Percentiles rank a stretch among this genome's conserved stretches.
Evolutionary conservation across 495 filamentous ascomycete species (phyloP).

Genomic region (Articulospora tetracladia): DNA sequence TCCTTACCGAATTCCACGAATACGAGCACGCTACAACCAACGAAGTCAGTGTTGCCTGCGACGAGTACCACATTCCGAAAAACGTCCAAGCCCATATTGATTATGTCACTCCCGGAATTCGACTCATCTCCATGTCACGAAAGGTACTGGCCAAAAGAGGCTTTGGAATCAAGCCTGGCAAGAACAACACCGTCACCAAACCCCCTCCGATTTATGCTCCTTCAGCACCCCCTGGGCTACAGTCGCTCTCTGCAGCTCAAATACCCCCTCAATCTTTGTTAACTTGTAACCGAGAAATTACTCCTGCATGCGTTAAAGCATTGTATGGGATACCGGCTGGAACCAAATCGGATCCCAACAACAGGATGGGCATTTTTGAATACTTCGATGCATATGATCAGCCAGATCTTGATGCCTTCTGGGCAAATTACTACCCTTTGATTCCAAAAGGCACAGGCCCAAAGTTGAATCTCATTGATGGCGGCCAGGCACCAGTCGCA

Average conservation of each 20-base stretch:
- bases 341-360: constrained; percentile 9
- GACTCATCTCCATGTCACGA: neutral
- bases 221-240: neutral
- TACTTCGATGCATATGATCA: constrained; percentile 10
- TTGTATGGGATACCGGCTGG: constrained; percentile 19
- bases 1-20: constrained; percentile 16
- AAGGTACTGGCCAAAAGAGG: neutral
- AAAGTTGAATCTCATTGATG: constrained; percentile 3
- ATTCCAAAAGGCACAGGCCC: neutral
- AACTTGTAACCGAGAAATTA: constrained; percentile 25
- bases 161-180: neutral
- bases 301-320: constrained; percentile 28
- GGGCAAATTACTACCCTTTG: neutral
- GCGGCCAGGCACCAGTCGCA: neutral
- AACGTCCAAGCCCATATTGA: constrained; percentile 13
- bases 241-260: constrained; percentile 3
- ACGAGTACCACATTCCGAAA: constrained; percentile 20
- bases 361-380: constrained; percentile 24
- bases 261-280: neutral
- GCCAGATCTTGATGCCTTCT: constrained; percentile 11
- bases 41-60: constrained; percentile 15
- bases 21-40: constrained; percentile 9
- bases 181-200: neutral
- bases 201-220: neutral
- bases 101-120: constrained; percentile 16